These are phyloP conservation scores for Emydomyces testavorans DNA, from an alignment of 2,329 filamentous ascomycete genomes.

Conservation along the genomic window DNA sequence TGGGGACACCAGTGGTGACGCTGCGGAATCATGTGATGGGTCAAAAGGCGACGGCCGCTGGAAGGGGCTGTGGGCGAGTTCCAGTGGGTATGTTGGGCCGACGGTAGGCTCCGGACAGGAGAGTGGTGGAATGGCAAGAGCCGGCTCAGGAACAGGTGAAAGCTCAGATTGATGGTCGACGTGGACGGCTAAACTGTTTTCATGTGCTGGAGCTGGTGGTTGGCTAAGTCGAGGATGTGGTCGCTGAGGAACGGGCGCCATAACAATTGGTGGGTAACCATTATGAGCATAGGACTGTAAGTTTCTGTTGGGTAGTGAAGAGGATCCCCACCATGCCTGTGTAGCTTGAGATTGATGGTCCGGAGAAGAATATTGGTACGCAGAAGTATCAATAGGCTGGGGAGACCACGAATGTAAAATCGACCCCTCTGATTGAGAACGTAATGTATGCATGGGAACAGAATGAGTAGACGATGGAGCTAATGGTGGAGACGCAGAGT, in stretches of 20 bases:
- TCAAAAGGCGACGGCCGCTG: conserved; percentile 9
- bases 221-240: conserved; percentile 22
- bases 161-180: conserved; percentile 27
- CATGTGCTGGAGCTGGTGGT: conserved; percentile 29
- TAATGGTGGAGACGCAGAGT: conserved; percentile 19
- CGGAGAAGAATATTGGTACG: conserved; percentile 29
- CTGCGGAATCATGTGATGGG: neutral
- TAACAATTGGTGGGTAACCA: conserved; percentile 26
- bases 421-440: conserved; percentile 29
- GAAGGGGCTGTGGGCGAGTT: conserved; percentile 3
- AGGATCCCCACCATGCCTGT: conserved; percentile 29
- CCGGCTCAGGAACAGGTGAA: conserved; percentile 21
- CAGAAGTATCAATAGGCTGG: conserved; percentile 28
- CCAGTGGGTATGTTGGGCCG: conserved; percentile 7
- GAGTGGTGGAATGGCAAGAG: conserved; percentile 18
- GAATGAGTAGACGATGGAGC: conserved; percentile 26
- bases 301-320: conserved; percentile 22
- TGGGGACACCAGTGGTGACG: conserved; percentile 9
- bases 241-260: conserved; percentile 28
- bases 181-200: conserved; percentile 32
- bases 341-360: conserved; percentile 30
- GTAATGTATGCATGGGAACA: conserved; percentile 30
- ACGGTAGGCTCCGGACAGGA: conserved; percentile 10
- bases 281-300: conserved; percentile 27
- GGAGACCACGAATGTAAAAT: conserved; percentile 33